Evolutionary conservation across 345 rosid genomes (phyloP).

Genomic region (Euphorbia tirucalli): DNA sequence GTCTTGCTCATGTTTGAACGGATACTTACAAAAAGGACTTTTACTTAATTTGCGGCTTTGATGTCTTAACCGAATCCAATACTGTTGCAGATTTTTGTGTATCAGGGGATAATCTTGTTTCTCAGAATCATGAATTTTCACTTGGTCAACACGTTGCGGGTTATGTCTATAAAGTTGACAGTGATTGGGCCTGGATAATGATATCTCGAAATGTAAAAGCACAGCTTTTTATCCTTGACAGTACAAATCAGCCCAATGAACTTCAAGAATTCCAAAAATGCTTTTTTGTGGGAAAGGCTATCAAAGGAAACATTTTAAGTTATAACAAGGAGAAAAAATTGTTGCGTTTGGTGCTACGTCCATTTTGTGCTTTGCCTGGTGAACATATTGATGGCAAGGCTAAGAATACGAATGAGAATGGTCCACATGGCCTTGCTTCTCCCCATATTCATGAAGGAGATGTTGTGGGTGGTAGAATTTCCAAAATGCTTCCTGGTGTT

Average conservation of each 20-base stretch:
- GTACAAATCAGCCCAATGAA: constrained; percentile 64
- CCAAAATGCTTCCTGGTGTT: constrained; percentile 68
- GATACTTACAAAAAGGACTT: not conserved
- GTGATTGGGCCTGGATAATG: constrained; percentile 83
- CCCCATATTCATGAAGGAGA: constrained; percentile 72
- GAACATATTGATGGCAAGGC: constrained; percentile 25
- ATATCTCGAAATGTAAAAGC: constrained; percentile 72
- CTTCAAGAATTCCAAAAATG: constrained; percentile 63
- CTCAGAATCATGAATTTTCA: constrained; percentile 49
- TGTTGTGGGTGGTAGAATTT: constrained; percentile 78
- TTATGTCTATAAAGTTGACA: constrained; percentile 81
- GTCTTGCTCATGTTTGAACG: not conserved
- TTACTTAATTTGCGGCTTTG: not conserved
- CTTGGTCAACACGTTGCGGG: constrained; percentile 59
- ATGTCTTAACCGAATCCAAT: constrained; percentile 5
- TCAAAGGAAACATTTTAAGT: constrained; percentile 62
- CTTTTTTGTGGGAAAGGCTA: constrained; percentile 61
- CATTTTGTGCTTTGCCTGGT: constrained; percentile 31
- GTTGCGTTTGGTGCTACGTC: constrained; percentile 63
- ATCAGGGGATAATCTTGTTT: constrained; percentile 24
- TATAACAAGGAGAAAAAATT: constrained; percentile 61
- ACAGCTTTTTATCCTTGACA: constrained; percentile 69
- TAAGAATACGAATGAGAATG: constrained; percentile 23
- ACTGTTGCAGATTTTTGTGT: constrained; percentile 43
- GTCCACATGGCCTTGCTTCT: constrained; percentile 34